Conservation (phyloP, 192 early-diverging fungal species). For the Coemansia javaensis region DNA sequence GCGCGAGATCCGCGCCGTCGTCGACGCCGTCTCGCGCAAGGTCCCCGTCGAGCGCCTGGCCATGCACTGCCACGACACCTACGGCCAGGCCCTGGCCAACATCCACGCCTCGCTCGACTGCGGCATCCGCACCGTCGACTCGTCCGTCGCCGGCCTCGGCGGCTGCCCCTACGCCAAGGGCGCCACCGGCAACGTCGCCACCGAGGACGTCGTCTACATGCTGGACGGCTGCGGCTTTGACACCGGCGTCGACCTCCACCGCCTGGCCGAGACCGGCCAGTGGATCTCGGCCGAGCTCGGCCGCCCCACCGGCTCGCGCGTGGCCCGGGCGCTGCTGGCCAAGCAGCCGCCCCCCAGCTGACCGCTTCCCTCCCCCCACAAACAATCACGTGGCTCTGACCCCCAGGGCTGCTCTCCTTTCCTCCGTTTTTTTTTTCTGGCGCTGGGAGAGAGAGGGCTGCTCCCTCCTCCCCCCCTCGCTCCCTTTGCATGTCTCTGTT, state of each 20-base stretch:
- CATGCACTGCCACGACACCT: constrained; percentile 96
- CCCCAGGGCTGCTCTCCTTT: no score
- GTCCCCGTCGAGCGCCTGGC: constrained; percentile 76
- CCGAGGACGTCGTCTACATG: constrained; percentile 95
- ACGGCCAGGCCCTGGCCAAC: constrained; percentile 93
- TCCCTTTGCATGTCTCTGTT: no score
- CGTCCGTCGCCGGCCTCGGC: constrained; percentile 87
- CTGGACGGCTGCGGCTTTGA: constrained; percentile 77
- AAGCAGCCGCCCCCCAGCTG: constrained; percentile 3
- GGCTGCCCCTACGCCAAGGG: constrained; percentile 97
- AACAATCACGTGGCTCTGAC: no score
- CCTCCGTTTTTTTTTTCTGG: no score
- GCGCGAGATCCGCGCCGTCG: constrained; percentile 59
- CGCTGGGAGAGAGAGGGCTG: no score
- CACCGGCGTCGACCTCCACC: constrained; percentile 73
- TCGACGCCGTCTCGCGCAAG: constrained; percentile 62
- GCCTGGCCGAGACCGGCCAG: constrained; percentile 72
- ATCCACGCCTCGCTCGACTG: constrained; percentile 74
- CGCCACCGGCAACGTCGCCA: constrained; percentile 94
- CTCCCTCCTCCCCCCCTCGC: no score
- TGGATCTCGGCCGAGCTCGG: constrained; percentile 82
- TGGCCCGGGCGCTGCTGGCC: constrained; percentile 37
- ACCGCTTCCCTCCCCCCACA: no score
- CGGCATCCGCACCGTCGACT: constrained; percentile 90
- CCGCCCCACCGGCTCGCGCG: constrained; percentile 56